These are phyloP conservation scores for Metarhizium sp. DNA, from an alignment of 2,329 filamentous ascomycete genomes.

Conservation along the genomic window DNA sequence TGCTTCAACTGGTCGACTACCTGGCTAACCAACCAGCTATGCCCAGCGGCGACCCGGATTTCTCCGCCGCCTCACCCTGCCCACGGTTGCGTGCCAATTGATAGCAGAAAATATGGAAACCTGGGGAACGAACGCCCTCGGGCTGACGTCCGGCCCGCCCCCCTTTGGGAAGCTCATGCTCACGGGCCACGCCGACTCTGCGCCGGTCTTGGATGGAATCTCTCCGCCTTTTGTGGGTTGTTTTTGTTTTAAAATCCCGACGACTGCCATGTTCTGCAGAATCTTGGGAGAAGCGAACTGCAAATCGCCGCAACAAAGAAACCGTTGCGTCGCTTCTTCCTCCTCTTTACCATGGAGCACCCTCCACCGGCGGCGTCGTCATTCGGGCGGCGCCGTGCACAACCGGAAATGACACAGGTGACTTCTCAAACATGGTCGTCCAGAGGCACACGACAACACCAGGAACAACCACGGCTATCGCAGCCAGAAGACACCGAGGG, in stretches of 20 bases:
- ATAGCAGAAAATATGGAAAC: too few species aligned
- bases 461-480: not conserved
- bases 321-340: not conserved
- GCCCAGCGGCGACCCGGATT: not conserved
- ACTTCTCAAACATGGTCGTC: not conserved
- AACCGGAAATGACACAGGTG: constrained; percentile 5
- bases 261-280: not conserved
- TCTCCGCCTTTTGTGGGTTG: not conserved
- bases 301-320: not conserved
- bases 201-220: not conserved
- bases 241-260: not conserved
- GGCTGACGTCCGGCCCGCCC: not conserved
- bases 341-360: not conserved
- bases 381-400: not conserved
- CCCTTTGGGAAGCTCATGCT: not conserved
- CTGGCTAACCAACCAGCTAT: not conserved
- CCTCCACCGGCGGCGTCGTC: not conserved
- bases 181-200: not conserved
- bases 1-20: not conserved
- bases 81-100: not conserved
- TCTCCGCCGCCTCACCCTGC: not conserved
- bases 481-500: too few species aligned
- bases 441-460: not conserved
- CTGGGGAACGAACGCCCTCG: too few species aligned
- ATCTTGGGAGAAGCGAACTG: not conserved